A percentile compares a stretch with the other conserved stretches of the same genome.
Conservation (phyloP, 208 protist species). For the Giardia muris region DNA sequence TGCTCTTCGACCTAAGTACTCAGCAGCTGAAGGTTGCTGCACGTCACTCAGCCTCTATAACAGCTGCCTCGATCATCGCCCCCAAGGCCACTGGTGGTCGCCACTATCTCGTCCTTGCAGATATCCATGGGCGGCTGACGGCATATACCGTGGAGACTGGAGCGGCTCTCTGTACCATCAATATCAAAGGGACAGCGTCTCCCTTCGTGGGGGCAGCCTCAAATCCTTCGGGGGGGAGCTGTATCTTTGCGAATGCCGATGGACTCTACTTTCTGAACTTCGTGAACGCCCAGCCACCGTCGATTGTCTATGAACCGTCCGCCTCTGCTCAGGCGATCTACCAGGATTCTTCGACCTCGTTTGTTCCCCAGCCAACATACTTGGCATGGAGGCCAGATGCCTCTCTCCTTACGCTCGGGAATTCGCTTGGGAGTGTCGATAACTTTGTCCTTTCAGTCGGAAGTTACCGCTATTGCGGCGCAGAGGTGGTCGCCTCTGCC, state of each 20-base stretch:
- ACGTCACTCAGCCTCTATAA: background rate
- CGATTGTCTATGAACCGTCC: background rate
- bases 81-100: background rate
- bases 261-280: background rate
- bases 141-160: background rate
- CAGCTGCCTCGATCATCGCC: background rate
- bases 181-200: background rate
- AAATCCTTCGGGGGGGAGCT: background rate
- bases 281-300: too few relatives aligned
- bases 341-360: background rate
- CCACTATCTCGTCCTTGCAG: background rate
- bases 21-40: background rate
- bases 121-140: background rate
- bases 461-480: slow-evolving; percentile 1
- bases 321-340: background rate
- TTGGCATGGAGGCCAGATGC: background rate
- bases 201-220: background rate
- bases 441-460: background rate
- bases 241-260: background rate
- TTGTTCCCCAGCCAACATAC: background rate
- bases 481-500: background rate
- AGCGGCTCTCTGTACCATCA: background rate
- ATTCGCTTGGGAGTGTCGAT: background rate
- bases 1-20: background rate
- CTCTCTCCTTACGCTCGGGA: background rate